Evolutionary conservation across 2,329 filamentous ascomycete species (phyloP), one percentile per base, ranked within the genome.

Genomic region (Chaetothyriales sp.): DNA sequence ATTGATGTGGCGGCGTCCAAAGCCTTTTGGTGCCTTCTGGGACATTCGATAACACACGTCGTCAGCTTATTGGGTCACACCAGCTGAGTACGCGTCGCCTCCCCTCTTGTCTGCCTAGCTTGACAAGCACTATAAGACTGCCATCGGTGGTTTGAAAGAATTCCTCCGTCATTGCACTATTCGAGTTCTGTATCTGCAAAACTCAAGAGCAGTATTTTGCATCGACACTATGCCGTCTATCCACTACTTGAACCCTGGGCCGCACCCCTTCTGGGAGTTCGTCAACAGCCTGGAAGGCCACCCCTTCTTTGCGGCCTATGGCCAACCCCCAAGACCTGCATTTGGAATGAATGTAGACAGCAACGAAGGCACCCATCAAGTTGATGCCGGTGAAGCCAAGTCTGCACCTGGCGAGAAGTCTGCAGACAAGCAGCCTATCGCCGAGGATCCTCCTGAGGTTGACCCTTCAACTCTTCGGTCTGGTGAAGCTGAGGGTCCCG

Each of bases 261-360:
- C 55, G 37, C 60, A 71, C 59, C 73, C 75, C 49, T 77, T 79
- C 62, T 78, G 77, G 76, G 75, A 79, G 62, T 76, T 74, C 54
- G 59, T 78, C 50, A 69, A 73, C 49, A 67, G 65, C 55, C 66
- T 80, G 10, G 75, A 78, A 57, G 63, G 67, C 20, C 69, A 75
- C 59, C 70, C 74, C 22, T 70, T 71, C 63, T 73, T 72, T 55
- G 62, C 63, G 49, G 65, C 64, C 55, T 64, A 66, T 49, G 63
- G 61, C 48, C 62, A 54, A 40, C 62, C 59, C 44, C 57, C 54
- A 49, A 61, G 58, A 51, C 63, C 56, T 54, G 54, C 55, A 52
- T 29, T 28, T 60, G 15, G 13, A 5, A 49, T 50, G 58, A 51
- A 61, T 64, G 57, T 59, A 60, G 52, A 44, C 43, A 54, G 47